phyloP scores from a whole-genome alignment of 108 stramenopile species.

The Cyclotella baltica region DNA sequence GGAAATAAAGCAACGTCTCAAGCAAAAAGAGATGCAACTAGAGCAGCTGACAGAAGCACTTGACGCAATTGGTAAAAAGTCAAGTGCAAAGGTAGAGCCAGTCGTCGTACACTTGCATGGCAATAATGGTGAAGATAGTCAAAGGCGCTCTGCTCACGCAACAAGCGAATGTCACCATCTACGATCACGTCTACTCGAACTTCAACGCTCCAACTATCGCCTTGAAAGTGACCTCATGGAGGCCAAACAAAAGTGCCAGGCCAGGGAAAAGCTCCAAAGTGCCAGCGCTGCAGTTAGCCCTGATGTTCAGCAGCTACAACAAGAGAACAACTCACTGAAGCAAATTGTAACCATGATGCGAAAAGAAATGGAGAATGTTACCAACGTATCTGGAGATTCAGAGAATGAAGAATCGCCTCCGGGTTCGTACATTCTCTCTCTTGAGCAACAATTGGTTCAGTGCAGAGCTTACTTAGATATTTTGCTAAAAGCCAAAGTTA shows the following conservation, averaged over 20 bases:
- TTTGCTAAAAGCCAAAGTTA: slow-evolving; percentile 16
- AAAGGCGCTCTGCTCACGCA: neutral
- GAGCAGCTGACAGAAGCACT: slow-evolving; percentile 12
- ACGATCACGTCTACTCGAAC: slow-evolving; percentile 29
- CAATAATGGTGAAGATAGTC: neutral
- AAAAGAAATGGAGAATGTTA: slow-evolving; percentile 35
- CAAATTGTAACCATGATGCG: slow-evolving; percentile 45
- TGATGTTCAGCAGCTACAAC: slow-evolving; percentile 8
- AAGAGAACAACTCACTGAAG: slow-evolving; percentile 45
- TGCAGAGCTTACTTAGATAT: slow-evolving; percentile 46
- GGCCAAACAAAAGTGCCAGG: slow-evolving; percentile 14
- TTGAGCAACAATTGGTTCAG: slow-evolving; percentile 37
- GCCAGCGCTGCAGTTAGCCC: neutral
- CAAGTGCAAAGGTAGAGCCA: slow-evolving; percentile 7
- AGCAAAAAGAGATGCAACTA: slow-evolving; percentile 21
- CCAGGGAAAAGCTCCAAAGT: neutral
- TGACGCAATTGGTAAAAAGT: neutral
- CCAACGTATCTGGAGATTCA: neutral
- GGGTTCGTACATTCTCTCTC: neutral
- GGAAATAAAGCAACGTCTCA: slow-evolving; percentile 19
- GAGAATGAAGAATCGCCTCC: neutral
- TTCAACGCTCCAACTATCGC: slow-evolving; percentile 34
- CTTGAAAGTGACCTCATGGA: slow-evolving; percentile 39
- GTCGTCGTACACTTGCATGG: slow-evolving; percentile 31
- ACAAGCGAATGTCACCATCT: slow-evolving; percentile 39